A percentile compares a stretch with the other conserved stretches of the same genome.
phyloP scores from a whole-genome alignment of 2,329 filamentous ascomycete species.

The Knufia fluminis region DNA sequence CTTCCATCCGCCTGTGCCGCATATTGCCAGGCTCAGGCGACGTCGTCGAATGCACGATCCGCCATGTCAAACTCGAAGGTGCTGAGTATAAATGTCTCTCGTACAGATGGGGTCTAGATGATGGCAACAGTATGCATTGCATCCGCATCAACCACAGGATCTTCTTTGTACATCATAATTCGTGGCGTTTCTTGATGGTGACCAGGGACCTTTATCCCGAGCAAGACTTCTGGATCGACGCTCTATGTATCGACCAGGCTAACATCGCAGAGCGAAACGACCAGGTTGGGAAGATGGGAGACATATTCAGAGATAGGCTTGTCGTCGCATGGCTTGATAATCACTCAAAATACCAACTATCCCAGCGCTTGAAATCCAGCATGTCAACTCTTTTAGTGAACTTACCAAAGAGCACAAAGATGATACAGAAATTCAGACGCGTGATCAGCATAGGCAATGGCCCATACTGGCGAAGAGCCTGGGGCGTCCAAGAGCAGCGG shows the following conservation, averaged over 20 bases:
- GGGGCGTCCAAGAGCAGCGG: conserved; percentile 3
- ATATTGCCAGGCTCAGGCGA: not conserved
- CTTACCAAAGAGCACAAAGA: too few species aligned
- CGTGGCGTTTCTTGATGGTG: not conserved
- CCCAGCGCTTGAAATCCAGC: too few species aligned
- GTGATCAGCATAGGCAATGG: not conserved
- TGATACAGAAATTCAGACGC: not conserved
- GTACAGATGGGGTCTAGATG: not conserved
- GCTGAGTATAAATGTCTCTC: not conserved
- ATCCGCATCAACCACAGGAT: not conserved
- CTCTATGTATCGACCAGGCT: conserved; percentile 9
- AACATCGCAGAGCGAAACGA: conserved; percentile 8
- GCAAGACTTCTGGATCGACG: conserved; percentile 9
- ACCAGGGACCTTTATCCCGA: not conserved
- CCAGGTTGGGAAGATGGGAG: not conserved
- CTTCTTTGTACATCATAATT: not conserved
- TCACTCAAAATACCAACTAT: too few species aligned
- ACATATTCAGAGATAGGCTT: not conserved
- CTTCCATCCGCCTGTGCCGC: not conserved
- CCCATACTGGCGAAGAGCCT: not conserved
- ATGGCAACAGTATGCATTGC: not conserved
- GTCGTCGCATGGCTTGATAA: conserved; percentile 6
- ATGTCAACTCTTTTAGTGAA: too few species aligned
- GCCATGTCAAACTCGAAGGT: not conserved
- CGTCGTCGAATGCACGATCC: not conserved